These are phyloP conservation scores for Aspergillus terreus DNA, from an alignment of 2,329 filamentous ascomycete genomes.

Conservation along the genomic window DNA sequence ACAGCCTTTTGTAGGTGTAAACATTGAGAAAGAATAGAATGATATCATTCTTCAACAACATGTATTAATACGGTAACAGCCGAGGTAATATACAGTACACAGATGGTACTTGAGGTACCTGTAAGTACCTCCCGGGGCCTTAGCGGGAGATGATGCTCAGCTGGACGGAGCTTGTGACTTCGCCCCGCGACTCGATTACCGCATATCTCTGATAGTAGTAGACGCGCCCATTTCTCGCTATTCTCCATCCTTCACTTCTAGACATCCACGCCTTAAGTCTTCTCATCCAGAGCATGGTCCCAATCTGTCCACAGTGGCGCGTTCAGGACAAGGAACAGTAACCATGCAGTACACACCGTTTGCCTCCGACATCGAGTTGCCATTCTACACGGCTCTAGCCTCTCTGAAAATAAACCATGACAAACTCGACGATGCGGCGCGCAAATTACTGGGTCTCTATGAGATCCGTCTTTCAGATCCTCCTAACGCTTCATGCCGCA, in stretches of 20 bases:
- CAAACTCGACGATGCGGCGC: slow-evolving; percentile 90
- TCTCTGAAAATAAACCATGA: slow-evolving; percentile 94
- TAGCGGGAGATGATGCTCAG: too few species aligned
- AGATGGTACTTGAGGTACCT: background rate
- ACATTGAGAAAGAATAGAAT: too few species aligned
- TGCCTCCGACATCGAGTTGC: slow-evolving; percentile 88
- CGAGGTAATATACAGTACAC: background rate
- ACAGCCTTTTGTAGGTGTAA: too few species aligned
- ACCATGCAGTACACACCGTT: slow-evolving; percentile 78
- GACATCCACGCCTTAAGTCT: too few species aligned
- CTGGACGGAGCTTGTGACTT: too few species aligned
- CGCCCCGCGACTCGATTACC: too few species aligned
- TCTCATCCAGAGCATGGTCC: too few species aligned
- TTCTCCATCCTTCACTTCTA: too few species aligned
- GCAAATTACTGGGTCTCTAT: slow-evolving; percentile 82
- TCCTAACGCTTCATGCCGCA: slow-evolving; percentile 73
- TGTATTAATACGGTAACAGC: background rate
- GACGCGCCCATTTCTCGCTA: too few species aligned
- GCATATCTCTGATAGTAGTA: too few species aligned
- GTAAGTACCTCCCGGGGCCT: background rate
- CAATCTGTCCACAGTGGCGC: too few species aligned
- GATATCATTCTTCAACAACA: too few species aligned
- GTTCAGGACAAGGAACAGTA: background rate
- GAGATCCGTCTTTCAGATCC: slow-evolving; percentile 71
- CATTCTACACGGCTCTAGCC: slow-evolving; percentile 92